Base-by-base conservation (phyloP, 305 asterid genomes). In the Stenogyne calaminthoides region DNA sequence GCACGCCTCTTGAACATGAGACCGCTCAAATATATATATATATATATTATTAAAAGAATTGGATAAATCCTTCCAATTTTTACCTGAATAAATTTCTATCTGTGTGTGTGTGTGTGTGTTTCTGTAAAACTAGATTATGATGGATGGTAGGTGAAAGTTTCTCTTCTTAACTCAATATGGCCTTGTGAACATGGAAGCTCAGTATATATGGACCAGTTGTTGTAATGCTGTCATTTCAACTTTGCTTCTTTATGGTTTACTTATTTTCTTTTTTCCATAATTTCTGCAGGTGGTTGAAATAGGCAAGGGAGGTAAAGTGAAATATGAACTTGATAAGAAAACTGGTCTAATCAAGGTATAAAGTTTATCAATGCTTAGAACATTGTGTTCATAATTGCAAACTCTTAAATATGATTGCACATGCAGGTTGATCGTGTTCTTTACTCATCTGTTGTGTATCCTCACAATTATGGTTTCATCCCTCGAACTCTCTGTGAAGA, bases 401-500 rank as follows among this genome's bases (percentile, higher is more conserved):
- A 46, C 15, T 70, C 61, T 64, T 19, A n/a, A 65, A 27, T 69
- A 40, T 22, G n/a, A 16, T 79, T 70, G 49, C 32, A 9, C 59
- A 27, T 80, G 75, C 84, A 93, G 98, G 97, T 93, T 75, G 96
- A 93, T 71, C 97, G 97, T 22, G 82, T 93, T 83, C 96, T 93
- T 47, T 93, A 93, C 83, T 93, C 98, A 68, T 93, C 98, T 16
- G 98, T 93, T 70, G 98, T 93, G 72, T 93, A 93, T 78, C 97
- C 98, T 56, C 98, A 93, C 67, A 90, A 93, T 83, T 92, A 92
- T 76, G 98, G 98, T 56, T 93, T 93, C 84, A 84, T 93, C 75
- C 97, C 98, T 72, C 97, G 98, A 67, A 91, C 98, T 46, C 81
- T 93, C 54, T 93, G 97, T 74, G 97, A 89, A 77, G 98, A 93